phyloP scores from a whole-genome alignment of 148 eudicot genomes.

The Rhododendron kiyosumense region DNA sequence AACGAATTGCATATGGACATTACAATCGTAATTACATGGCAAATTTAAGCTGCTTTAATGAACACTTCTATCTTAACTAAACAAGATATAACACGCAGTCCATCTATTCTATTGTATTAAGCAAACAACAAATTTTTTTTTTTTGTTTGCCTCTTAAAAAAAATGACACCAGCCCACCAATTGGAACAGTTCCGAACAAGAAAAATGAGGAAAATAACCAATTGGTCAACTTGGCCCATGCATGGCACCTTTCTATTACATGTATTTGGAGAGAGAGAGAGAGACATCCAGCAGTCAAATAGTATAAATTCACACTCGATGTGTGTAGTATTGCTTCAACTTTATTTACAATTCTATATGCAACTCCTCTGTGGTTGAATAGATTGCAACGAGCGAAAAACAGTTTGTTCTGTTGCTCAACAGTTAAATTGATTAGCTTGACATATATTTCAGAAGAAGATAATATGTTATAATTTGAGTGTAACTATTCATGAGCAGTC shows the following conservation, averaged over 20 bases:
- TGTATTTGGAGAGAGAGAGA: neutral
- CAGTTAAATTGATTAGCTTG: neutral
- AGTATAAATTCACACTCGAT: neutral
- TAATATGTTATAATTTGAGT: neutral
- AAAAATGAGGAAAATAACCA: neutral
- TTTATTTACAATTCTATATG: neutral
- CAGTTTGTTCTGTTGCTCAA: neutral
- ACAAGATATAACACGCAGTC: too few species aligned
- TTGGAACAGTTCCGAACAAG: neutral
- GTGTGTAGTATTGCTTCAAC: neutral
- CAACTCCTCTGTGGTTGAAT: neutral
- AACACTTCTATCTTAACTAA: too few species aligned
- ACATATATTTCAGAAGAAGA: neutral
- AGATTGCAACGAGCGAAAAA: neutral
- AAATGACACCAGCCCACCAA: neutral
- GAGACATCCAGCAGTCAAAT: neutral
- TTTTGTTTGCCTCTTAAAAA: neutral
- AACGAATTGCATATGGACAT: neutral
- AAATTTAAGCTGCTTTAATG: neutral
- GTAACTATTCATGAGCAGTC: neutral
- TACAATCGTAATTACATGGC: neutral
- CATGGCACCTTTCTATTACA: neutral
- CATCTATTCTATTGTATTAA: neutral
- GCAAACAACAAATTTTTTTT: neutral
- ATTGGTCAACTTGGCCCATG: neutral